Evolutionary conservation across 2,329 filamentous ascomycete species (phyloP).

Genomic region (Curvularia lunata): DNA sequence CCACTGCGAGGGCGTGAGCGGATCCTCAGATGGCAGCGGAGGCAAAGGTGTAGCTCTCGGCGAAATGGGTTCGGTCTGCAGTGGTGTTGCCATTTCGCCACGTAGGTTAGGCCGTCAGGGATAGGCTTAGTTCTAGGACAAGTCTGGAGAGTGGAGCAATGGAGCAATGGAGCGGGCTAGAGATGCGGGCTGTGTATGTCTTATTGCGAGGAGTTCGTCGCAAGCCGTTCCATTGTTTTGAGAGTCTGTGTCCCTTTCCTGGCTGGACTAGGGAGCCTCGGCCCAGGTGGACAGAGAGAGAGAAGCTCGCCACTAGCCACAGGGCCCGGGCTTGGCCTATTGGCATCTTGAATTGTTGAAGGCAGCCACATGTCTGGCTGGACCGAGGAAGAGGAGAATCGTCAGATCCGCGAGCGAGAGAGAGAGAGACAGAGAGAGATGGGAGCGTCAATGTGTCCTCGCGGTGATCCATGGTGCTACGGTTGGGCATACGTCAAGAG

Average conservation of each 20-base stretch:
- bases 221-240: slow-evolving; percentile 8
- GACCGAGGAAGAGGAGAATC: slow-evolving; percentile 5
- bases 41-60: slow-evolving; percentile 54
- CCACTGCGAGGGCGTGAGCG: slow-evolving; percentile 65
- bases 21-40: slow-evolving; percentile 54
- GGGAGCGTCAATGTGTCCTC: background rate
- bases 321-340: background rate
- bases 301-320: background rate
- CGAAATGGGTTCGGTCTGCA: slow-evolving; percentile 34
- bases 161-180: slow-evolving; percentile 3
- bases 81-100: slow-evolving; percentile 35
- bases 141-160: slow-evolving; percentile 8
- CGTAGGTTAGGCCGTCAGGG: slow-evolving; percentile 10
- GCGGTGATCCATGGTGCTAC: background rate
- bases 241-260: background rate
- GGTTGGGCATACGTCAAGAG: background rate
- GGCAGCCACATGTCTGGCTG: background rate
- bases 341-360: background rate
- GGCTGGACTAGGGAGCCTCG: slow-evolving; percentile 11
- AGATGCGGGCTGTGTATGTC: slow-evolving; percentile 8
- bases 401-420: background rate
- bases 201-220: slow-evolving; percentile 2
- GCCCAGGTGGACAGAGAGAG: background rate
- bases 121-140: slow-evolving; percentile 10
- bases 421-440: no score